A percentile compares a stretch with the other conserved stretches of the same genome.
These are phyloP conservation scores for Orbilia blumenaviensis DNA, from an alignment of 2,329 filamentous ascomycete genomes.

Conservation along the genomic window DNA sequence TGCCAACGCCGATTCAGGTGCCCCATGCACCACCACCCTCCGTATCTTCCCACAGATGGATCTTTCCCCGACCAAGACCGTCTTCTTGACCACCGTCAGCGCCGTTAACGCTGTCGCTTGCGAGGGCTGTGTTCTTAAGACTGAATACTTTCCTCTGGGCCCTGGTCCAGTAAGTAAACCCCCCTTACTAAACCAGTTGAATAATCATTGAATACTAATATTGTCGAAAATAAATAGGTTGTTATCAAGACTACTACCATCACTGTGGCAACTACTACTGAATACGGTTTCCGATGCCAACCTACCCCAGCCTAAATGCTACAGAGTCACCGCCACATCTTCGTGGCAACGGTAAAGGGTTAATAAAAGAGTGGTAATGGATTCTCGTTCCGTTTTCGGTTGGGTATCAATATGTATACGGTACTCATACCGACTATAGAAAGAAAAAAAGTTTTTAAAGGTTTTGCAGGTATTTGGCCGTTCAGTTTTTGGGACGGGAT, in stretches of 20 bases:
- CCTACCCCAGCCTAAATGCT: background rate
- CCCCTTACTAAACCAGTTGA: background rate
- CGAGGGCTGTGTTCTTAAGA: constrained; percentile 14
- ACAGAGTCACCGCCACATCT: background rate
- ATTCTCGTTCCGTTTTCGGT: background rate
- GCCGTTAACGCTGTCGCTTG: constrained; percentile 15
- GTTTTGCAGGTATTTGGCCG: background rate
- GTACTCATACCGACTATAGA: constrained; percentile 28
- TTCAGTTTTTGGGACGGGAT: background rate
- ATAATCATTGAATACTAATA: background rate
- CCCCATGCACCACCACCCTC: constrained; percentile 25
- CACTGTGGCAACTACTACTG: constrained; percentile 11
- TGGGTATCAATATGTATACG: constrained; percentile 19
- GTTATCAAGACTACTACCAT: constrained; percentile 18
- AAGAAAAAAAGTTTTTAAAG: background rate
- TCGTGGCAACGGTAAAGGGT: background rate
- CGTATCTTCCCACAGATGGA: constrained; percentile 10
- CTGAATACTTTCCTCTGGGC: background rate
- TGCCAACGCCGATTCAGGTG: background rate
- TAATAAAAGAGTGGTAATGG: background rate
- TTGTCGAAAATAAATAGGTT: background rate
- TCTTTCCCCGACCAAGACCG: constrained; percentile 25
- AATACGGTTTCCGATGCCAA: background rate
- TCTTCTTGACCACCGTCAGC: constrained; percentile 27
- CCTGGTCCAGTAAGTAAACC: constrained; percentile 23